Conservation (phyloP, 1,139 yeast genomes). For the Geotrichum cucujoidarum region DNA sequence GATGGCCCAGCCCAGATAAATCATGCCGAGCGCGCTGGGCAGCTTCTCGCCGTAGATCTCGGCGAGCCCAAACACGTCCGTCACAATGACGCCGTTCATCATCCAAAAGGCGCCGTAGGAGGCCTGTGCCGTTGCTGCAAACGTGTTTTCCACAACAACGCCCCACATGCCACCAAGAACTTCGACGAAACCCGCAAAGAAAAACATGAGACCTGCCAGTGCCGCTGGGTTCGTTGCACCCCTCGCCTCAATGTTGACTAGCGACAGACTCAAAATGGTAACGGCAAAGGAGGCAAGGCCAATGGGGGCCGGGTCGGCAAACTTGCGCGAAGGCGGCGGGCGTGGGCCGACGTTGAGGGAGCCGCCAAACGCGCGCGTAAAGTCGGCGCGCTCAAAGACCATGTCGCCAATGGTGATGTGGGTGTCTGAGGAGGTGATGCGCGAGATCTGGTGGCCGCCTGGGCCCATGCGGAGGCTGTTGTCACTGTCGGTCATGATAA, state of each 20-base stretch:
- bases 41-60: slow-evolving; percentile 48
- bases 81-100: slow-evolving; percentile 64
- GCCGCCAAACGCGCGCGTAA: slow-evolving; percentile 68
- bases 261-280: slow-evolving; percentile 73
- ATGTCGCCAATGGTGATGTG: slow-evolving; percentile 65
- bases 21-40: slow-evolving; percentile 64
- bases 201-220: slow-evolving; percentile 65
- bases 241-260: slow-evolving; percentile 58
- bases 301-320: slow-evolving; percentile 86
- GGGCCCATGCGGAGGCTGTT: slow-evolving; percentile 10
- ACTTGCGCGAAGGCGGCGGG: slow-evolving; percentile 61
- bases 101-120: slow-evolving; percentile 91
- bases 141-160: slow-evolving; percentile 61
- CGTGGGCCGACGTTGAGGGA: slow-evolving; percentile 59
- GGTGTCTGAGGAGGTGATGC: slow-evolving; percentile 38
- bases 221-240: slow-evolving; percentile 49
- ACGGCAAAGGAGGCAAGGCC: slow-evolving; percentile 81
- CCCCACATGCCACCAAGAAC: slow-evolving; percentile 71
- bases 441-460: slow-evolving; percentile 21
- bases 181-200: slow-evolving; percentile 77
- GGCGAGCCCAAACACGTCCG: slow-evolving; percentile 68
- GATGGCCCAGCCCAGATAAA: slow-evolving; percentile 70
- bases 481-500: too few species aligned
- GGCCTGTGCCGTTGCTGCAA: slow-evolving; percentile 76
- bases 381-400: slow-evolving; percentile 57